phyloP scores from a whole-genome alignment of 306 rosid species.

The Ochetophila trinervis region DNA sequence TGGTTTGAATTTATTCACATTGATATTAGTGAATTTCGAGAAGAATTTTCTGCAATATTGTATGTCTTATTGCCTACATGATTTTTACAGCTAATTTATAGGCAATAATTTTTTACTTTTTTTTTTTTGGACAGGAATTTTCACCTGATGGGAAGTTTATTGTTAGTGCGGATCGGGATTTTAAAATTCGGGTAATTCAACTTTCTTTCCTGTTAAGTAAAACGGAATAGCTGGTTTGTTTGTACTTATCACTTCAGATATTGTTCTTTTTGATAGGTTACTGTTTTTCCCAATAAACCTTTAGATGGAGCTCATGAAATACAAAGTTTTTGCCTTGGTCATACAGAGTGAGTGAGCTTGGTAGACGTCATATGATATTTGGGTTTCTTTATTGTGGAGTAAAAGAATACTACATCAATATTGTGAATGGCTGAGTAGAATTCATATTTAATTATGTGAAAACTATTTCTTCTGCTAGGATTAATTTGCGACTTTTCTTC shows the following conservation, averaged over 20 bases:
- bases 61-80: neutral
- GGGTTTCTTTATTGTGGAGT: neutral
- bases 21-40: neutral
- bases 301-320: conserved; percentile 79
- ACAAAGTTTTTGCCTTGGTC: conserved; percentile 91
- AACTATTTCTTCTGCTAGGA: conserved; percentile 1
- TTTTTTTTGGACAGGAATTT: conserved; percentile 55
- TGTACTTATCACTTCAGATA: neutral
- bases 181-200: conserved; percentile 76
- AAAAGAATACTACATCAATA: neutral
- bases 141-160: conserved; percentile 70
- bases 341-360: conserved; percentile 64
- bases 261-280: conserved; percentile 50
- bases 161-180: conserved; percentile 89
- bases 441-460: neutral
- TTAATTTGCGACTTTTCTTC: conserved; percentile 16
- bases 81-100: neutral
- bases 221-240: conserved; percentile 6
- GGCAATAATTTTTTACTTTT: neutral
- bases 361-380: too few species aligned
- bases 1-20: too few species aligned
- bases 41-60: too few species aligned
- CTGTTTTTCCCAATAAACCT: conserved; percentile 64
- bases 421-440: neutral
- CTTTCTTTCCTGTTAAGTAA: neutral